Evolutionary conservation across 345 rosid genomes (phyloP).

Genomic region (Heritiera littoralis): DNA sequence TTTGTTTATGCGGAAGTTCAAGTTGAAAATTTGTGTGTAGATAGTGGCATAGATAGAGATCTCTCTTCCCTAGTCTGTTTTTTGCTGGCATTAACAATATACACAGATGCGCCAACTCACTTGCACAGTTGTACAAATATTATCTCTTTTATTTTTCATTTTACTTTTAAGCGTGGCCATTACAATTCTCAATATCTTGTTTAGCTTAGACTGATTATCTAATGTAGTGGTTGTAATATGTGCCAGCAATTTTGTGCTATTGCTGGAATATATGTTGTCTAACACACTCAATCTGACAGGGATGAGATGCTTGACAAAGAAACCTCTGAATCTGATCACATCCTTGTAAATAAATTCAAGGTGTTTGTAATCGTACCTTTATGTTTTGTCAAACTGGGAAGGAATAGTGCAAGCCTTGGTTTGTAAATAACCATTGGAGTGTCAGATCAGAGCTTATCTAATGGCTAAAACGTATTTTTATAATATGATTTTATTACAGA

Average conservation of each 20-base stretch:
- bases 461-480: not conserved
- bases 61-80: not conserved
- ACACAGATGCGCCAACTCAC: not conserved
- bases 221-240: not conserved
- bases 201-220: constrained; percentile 1
- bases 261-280: not conserved
- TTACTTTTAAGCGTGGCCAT: not conserved
- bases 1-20: constrained; percentile 3
- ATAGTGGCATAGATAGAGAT: not conserved
- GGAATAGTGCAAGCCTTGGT: not conserved
- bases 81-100: not conserved
- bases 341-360: not conserved
- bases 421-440: too few species aligned
- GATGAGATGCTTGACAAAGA: constrained; percentile 7
- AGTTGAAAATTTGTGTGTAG: constrained; percentile 4
- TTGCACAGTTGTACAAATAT: not conserved
- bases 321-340: not conserved
- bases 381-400: not conserved
- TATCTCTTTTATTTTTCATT: not conserved
- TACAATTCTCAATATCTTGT: not conserved
- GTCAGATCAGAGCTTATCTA: too few species aligned
- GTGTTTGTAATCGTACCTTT: not conserved
- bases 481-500: not conserved
- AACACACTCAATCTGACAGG: not conserved
- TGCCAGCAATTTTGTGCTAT: not conserved